phyloP scores from a whole-genome alignment of 108 stramenopile genomes.

The Pseudonitzschia multiseries region DNA sequence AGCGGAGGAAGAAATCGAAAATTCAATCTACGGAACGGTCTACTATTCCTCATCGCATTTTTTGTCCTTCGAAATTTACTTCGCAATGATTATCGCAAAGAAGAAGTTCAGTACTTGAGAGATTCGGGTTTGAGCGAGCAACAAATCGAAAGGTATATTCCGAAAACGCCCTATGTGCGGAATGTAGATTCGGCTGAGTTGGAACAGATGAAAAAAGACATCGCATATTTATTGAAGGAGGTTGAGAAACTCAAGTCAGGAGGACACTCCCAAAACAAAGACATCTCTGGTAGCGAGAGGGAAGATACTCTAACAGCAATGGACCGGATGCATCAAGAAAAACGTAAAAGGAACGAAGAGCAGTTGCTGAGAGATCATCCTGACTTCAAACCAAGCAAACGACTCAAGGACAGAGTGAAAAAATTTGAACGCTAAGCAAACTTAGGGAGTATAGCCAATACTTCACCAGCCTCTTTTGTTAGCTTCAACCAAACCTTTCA shows the following conservation, averaged over 20 bases:
- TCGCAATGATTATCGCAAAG: slow-evolving; percentile 24
- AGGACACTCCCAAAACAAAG: not conserved
- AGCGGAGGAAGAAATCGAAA: not conserved
- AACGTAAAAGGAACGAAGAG: slow-evolving; percentile 24
- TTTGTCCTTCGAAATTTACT: slow-evolving; percentile 34
- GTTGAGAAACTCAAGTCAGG: slow-evolving; percentile 7
- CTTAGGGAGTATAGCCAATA: too few species aligned
- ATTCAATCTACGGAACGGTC: slow-evolving; percentile 25
- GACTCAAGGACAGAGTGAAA: slow-evolving; percentile 8
- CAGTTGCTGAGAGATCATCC: slow-evolving; percentile 31
- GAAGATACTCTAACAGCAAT: slow-evolving; percentile 16
- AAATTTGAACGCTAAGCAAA: not conserved
- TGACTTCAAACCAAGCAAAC: slow-evolving; percentile 26
- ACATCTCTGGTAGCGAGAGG: not conserved
- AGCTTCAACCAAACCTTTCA: too few species aligned
- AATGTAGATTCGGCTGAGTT: slow-evolving; percentile 13
- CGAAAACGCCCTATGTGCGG: slow-evolving; percentile 10
- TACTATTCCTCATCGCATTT: slow-evolving; percentile 17
- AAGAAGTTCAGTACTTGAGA: slow-evolving; percentile 24
- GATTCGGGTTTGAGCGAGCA: slow-evolving; percentile 5
- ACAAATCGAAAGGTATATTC: slow-evolving; percentile 21
- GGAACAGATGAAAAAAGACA: slow-evolving; percentile 24
- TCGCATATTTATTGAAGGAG: slow-evolving; percentile 4
- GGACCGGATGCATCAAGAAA: slow-evolving; percentile 28
- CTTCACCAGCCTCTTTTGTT: too few species aligned